Evolutionary conservation across 495 filamentous ascomycete genomes (phyloP), one percentile per base, ranked within the genome.

Genomic region (Astrothelium macrocarpum): DNA sequence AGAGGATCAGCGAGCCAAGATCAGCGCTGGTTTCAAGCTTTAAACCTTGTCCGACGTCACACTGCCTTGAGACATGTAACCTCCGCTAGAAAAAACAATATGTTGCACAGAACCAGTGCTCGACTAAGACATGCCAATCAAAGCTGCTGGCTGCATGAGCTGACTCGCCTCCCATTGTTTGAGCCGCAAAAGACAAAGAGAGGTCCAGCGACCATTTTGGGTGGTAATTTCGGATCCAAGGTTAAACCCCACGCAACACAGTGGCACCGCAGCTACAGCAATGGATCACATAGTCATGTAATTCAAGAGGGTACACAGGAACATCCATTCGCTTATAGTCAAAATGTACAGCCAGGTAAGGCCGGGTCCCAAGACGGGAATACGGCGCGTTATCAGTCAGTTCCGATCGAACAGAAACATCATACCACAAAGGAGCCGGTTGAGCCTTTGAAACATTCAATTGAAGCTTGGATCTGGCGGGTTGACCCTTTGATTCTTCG

Each of bases 401-500:
- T 11, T 25, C 28, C 26, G 2, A 42, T n/a, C 16, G 26, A 7
- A 42, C 59, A 20, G 9, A 18, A 18, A 60, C 9, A 36, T 34
- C 59, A 18, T 32, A 12, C 20, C 10, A 18, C 31, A 20, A n/a
- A 60, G 59, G 16, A 32, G n/a, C 43, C 25, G 12, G 16, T 46
- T 29, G 59, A 25, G 25, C 25, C 23, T 2, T 18, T 20, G 10
- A 4, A 46, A n/a, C 3, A 32, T 10, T 36, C 59, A 23, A n/a
- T 43, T 36, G 59, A 43, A 23, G 16, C 3, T 28, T 23, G 31
- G 5, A 11, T 61, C 14, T 18, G n/a, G n/a, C 14, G 7, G 20
- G 26, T 72, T 39, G 69, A 74, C 58, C 64, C 64, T 34, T 61
- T 83, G 56, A 87, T 84, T 72, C 81, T 96, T 20, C 87, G 92